phyloP scores from a whole-genome alignment of 176 grass and related monocot species.

The Juncus effusus region DNA sequence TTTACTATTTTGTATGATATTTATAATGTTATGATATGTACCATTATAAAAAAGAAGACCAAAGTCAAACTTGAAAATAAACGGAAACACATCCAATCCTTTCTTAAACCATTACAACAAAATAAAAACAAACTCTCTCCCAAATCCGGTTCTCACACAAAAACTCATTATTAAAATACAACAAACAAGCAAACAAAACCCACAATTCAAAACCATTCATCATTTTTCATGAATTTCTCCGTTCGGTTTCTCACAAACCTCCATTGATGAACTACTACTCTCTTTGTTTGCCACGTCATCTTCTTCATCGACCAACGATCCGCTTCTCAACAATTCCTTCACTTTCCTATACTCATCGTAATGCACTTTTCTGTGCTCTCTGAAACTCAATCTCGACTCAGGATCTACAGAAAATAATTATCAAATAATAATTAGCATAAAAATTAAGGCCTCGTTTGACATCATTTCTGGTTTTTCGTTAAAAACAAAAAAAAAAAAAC shows the following conservation, averaged over 20 bases:
- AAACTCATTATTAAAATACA: too few relatives aligned
- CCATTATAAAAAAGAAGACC: too few relatives aligned
- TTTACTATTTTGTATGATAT: too few relatives aligned
- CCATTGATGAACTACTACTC: constrained; percentile 20
- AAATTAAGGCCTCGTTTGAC: too few relatives aligned
- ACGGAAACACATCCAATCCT: too few relatives aligned
- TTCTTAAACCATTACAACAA: too few relatives aligned
- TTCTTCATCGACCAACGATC: constrained; percentile 43
- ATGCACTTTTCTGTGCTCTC: constrained; percentile 64
- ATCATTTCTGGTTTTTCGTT: neutral
- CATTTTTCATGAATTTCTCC: neutral
- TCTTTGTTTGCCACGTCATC: constrained; percentile 33
- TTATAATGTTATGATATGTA: too few relatives aligned
- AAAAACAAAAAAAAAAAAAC: constrained; percentile 1
- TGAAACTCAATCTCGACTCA: constrained; percentile 61
- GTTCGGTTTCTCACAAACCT: constrained; percentile 12
- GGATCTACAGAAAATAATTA: constrained; percentile 28
- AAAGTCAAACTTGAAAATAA: too few relatives aligned
- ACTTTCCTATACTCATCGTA: constrained; percentile 79
- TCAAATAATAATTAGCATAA: neutral
- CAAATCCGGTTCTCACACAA: too few relatives aligned
- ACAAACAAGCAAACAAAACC: too few relatives aligned
- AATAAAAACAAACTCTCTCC: too few relatives aligned
- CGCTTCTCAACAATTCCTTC: constrained; percentile 54
- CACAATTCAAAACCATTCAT: too few relatives aligned